Conservation (phyloP, 768 basidiomycete genomes). For the Boletus insuetus region DNA sequence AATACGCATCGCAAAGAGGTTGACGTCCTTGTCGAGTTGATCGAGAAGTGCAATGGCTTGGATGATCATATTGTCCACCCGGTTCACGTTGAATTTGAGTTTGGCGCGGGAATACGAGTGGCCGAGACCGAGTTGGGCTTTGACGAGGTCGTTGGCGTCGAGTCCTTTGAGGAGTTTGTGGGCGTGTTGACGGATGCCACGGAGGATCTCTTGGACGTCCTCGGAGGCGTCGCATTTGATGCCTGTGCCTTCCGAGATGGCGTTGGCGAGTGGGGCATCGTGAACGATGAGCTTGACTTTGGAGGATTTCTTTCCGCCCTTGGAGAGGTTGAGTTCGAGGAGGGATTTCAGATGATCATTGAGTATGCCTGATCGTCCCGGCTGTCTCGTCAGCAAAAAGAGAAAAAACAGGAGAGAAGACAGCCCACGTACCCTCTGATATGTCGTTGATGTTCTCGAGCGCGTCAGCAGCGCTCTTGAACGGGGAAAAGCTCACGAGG, state of each 20-base stretch:
- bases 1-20: constrained; percentile 97
- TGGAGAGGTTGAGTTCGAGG: constrained; percentile 84
- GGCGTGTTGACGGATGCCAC: constrained; percentile 90
- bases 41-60: constrained; percentile 98
- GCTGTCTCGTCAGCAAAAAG: neutral
- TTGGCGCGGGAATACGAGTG: constrained; percentile 98
- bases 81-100: constrained; percentile 96
- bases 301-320: constrained; percentile 61
- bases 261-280: constrained; percentile 69
- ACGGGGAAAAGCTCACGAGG: constrained; percentile 88
- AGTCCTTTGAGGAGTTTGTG: constrained; percentile 87
- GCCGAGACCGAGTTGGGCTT: constrained; percentile 94
- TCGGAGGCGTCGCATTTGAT: constrained; percentile 83
- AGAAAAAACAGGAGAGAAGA: neutral
- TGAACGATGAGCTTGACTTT: constrained; percentile 74
- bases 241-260: constrained; percentile 69
- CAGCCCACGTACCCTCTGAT: constrained; percentile 73
- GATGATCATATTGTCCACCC: constrained; percentile 99
- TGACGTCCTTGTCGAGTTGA: constrained; percentile 99
- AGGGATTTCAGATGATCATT: constrained; percentile 82
- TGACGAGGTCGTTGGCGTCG: constrained; percentile 80
- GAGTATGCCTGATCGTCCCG: constrained; percentile 58
- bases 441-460: constrained; percentile 95
- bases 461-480: constrained; percentile 90
- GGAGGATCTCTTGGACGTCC: constrained; percentile 78